Percentiles rank a stretch among this genome's conserved stretches.
phyloP scores from a whole-genome alignment of 805 yeast species.

The Schwanniomyces polymorphus region DNA sequence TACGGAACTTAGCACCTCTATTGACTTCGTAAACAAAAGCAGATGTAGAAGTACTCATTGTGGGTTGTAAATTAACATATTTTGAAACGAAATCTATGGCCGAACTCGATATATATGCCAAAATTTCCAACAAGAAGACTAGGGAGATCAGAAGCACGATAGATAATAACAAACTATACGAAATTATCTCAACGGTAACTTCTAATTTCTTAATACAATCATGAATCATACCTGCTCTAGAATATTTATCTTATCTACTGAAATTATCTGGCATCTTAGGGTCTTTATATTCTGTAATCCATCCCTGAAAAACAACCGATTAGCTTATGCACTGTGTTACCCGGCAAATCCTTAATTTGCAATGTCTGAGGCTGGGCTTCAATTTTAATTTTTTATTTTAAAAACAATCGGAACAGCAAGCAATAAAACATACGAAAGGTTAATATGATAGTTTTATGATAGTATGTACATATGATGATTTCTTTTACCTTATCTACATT shows the following conservation, averaged over 20 bases:
- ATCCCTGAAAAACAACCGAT: background rate
- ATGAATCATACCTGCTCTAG: background rate
- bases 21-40: background rate
- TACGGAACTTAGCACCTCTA: background rate
- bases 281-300: background rate
- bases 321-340: background rate
- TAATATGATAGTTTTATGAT: background rate
- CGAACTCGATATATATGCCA: background rate
- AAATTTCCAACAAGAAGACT: slow-evolving; percentile 1
- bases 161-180: background rate
- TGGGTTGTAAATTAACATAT: background rate
- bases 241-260: background rate
- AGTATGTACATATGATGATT: slow-evolving; percentile 14
- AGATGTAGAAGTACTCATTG: background rate
- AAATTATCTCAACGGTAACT: background rate
- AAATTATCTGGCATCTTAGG: background rate
- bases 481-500: slow-evolving; percentile 21
- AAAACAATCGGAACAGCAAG: background rate
- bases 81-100: background rate
- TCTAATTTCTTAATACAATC: background rate
- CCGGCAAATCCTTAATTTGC: background rate
- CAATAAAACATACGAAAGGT: background rate
- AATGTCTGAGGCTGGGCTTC: background rate
- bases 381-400: background rate
- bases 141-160: slow-evolving; percentile 1